Percentiles rank a stretch among this genome's conserved stretches.
phyloP scores from a whole-genome alignment of 495 filamentous ascomycete genomes.

The Penicillium chermesinum region DNA sequence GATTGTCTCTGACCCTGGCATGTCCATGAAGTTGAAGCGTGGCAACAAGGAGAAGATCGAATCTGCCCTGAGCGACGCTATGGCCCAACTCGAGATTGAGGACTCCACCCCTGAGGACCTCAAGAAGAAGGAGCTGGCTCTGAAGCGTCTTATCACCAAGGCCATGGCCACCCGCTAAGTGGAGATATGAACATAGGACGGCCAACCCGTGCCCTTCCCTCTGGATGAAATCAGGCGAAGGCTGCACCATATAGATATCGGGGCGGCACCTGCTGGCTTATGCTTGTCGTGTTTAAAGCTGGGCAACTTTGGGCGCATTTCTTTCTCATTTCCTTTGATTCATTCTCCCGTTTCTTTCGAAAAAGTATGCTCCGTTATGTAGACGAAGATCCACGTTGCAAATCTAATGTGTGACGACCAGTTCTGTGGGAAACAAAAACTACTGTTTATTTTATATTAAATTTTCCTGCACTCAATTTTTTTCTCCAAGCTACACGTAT shows the following conservation, averaged over 20 bases:
- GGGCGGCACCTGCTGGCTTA: conserved; percentile 19
- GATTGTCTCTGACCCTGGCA: conserved; percentile 92
- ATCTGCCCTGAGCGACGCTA: conserved; percentile 79
- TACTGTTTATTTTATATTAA: neutral
- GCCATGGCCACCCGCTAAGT: conserved; percentile 84
- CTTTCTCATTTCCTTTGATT: conserved; percentile 15
- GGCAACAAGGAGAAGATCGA: conserved; percentile 99
- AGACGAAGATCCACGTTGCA: conserved; percentile 33
- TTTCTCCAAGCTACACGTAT: neutral
- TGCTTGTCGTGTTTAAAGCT: conserved; percentile 27
- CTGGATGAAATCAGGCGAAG: conserved; percentile 11
- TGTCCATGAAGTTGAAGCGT: conserved; percentile 96
- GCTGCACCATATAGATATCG: conserved; percentile 22
- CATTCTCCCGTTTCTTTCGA: conserved; percentile 16
- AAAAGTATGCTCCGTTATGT: conserved; percentile 36
- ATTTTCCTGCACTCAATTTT: neutral
- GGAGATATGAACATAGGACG: conserved; percentile 21
- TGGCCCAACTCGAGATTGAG: conserved; percentile 82
- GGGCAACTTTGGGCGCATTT: conserved; percentile 29
- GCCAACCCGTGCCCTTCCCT: conserved; percentile 17
- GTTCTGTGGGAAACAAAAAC: conserved; percentile 3
- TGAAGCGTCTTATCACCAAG: conserved; percentile 98
- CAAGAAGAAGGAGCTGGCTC: conserved; percentile 99
- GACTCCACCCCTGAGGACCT: conserved; percentile 89
- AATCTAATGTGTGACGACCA: conserved; percentile 38